These are phyloP conservation scores for Exophiala calicioides DNA, from an alignment of 2,329 filamentous ascomycete species.

Conservation along the genomic window DNA sequence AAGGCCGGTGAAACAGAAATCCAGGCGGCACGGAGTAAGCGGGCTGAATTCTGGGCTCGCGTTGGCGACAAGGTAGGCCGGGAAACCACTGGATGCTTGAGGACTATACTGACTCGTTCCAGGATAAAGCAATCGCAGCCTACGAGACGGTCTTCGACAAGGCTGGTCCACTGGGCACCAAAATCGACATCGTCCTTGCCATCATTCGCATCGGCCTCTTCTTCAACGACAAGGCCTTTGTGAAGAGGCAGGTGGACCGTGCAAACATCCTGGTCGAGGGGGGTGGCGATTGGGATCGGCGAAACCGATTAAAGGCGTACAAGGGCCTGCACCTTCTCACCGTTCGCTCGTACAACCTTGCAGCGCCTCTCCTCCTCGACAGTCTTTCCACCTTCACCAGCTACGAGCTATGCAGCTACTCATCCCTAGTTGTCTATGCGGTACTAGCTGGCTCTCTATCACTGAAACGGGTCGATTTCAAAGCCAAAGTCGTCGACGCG, in stretches of 20 bases:
- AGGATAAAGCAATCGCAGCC: conserved; percentile 92
- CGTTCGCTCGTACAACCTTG: conserved; percentile 83
- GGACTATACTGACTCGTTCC: conserved; percentile 14
- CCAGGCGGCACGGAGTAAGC: conserved; percentile 86
- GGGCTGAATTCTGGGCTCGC: conserved; percentile 92
- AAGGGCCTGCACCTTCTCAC: conserved; percentile 92
- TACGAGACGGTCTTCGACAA: conserved; percentile 96
- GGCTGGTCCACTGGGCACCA: conserved; percentile 92
- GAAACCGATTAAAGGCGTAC: conserved; percentile 98
- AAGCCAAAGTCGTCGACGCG: conserved; percentile 96
- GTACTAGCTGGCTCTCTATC: conserved; percentile 93
- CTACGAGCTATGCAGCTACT: conserved; percentile 98
- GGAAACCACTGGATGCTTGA: background rate
- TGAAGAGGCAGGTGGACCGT: conserved; percentile 91
- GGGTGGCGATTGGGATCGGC: conserved; percentile 96
- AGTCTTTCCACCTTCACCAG: conserved; percentile 97
- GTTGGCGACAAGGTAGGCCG: conserved; percentile 83
- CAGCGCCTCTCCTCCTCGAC: conserved; percentile 90
- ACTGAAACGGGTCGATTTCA: conserved; percentile 96
- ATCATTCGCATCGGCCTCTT: conserved; percentile 95
- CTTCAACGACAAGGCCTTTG: conserved; percentile 87
- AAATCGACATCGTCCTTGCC: conserved; percentile 94
- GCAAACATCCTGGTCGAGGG: conserved; percentile 88
- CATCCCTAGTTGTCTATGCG: conserved; percentile 88
- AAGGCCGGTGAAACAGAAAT: conserved; percentile 96